Base-by-base conservation (phyloP, 306 rosid genomes). In the Quercus wislizeni region DNA sequence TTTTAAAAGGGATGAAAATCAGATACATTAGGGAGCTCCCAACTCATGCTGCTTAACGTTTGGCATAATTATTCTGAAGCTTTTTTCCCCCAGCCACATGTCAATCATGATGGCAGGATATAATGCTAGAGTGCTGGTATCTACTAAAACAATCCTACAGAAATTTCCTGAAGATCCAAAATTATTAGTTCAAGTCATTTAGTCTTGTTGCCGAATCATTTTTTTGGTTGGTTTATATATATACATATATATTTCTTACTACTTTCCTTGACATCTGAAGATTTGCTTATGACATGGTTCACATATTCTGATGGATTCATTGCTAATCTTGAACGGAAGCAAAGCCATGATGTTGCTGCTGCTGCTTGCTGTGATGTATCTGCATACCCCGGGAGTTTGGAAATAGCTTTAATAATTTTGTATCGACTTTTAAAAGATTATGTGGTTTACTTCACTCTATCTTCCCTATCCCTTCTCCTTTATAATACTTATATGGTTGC, bases 231-330 rank as follows among this genome's bases (percentile, higher is more conserved):
- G 38, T 49, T 49, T 49, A 65, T 18, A 31, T 19, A 18, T 46
- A 18, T 19, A 49, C 31, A 7, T 17, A n/a, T 23, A 56, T 74
- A 51, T 11, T 69, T 41, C 11, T 41, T 49, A 49, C 17, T 71
- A 11, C 21, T 51, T 80, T 89, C 88, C 79, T 91, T 91, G 78
- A 93, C 97, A 76, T 80, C 56, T 76, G 69, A 78, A 91, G 98
- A 67, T 95, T 93, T 77, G 97, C 99, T 38, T 92, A 95, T 81
- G 99, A 95, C 86, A 90, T 95, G 71, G 97, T 90, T 83, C 98
- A 93, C 78, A 93, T 95, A 86, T 95, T 95, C 82, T 91, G 98
- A 91, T 79, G 68, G 79, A 58, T 19, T 35, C 30, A 58, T 23
- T 54, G 80, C 82, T 41, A 74, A 30, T 64, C 74, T 55, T 31